Conservation (phyloP, 208 protist species). For the Trichomonas tenax region DNA sequence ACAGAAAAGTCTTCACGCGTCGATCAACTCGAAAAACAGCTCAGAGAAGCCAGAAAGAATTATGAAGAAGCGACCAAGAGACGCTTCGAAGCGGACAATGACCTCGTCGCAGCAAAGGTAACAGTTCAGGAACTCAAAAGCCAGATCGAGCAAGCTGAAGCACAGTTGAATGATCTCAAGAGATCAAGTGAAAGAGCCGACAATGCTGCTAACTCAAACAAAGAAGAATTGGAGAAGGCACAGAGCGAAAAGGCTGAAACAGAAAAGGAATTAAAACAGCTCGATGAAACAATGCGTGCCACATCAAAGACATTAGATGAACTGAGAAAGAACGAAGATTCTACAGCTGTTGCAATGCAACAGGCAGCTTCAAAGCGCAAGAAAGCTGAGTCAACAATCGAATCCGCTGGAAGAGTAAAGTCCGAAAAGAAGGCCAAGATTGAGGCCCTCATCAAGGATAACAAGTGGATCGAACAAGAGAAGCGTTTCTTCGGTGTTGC, state of each 20-base stretch:
- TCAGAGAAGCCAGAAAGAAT: neutral
- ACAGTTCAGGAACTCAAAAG: constrained; percentile 10
- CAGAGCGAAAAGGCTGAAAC: constrained; percentile 25
- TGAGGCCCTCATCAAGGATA: constrained; percentile 23
- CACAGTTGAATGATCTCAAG: neutral
- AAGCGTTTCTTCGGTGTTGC: constrained; percentile 38
- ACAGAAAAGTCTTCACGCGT: neutral
- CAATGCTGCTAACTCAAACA: constrained; percentile 17
- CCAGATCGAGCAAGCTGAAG: constrained; percentile 34
- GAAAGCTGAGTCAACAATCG: constrained; percentile 20
- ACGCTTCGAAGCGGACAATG: neutral
- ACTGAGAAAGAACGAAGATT: constrained; percentile 29
- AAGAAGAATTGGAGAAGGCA: constrained; percentile 15
- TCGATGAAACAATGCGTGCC: constrained; percentile 25
- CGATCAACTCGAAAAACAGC: neutral
- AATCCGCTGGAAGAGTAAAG: neutral
- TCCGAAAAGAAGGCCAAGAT: neutral
- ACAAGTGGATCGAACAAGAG: constrained; percentile 20
- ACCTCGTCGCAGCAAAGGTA: neutral
- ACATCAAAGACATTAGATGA: constrained; percentile 27
- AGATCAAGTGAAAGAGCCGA: neutral
- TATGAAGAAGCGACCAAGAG: neutral
- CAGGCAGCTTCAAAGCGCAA: constrained; percentile 35
- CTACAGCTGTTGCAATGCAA: constrained; percentile 30
- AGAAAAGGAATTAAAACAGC: constrained; percentile 29